Evolutionary conservation across 495 filamentous ascomycete genomes (phyloP).

Genomic region (Aspergillus nidulans): DNA sequence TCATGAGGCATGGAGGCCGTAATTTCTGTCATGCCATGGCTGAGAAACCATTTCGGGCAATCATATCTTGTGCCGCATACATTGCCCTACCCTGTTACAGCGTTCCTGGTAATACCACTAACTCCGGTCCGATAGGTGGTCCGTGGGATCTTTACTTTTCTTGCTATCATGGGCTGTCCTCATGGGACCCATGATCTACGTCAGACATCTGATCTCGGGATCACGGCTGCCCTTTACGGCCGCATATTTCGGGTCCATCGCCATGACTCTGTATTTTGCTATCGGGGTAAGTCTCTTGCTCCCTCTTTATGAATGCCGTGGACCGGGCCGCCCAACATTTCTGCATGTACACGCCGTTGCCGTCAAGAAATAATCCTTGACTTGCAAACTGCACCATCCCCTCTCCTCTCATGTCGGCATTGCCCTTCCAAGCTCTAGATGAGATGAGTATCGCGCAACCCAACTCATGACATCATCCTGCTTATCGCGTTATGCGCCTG

Average conservation of each 20-base stretch:
- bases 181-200: conserved; percentile 81
- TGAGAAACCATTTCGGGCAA: conserved; percentile 7
- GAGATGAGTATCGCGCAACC: not conserved
- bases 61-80: conserved; percentile 11
- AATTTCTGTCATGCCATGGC: conserved; percentile 17
- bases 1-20: conserved; percentile 12
- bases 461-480: conserved; percentile 8
- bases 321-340: not conserved
- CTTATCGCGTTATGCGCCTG: not conserved
- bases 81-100: conserved; percentile 1
- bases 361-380: conserved; percentile 1
- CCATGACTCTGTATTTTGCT: conserved; percentile 84
- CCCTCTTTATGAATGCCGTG: not conserved
- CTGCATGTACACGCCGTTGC: conserved; percentile 3
- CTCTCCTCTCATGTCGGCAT: not conserved
- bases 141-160: conserved; percentile 85
- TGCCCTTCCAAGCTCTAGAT: not conserved
- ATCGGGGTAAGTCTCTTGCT: conserved; percentile 66
- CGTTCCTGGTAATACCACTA: conserved; percentile 4
- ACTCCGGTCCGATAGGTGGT: conserved; percentile 64
- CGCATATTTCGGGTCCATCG: conserved; percentile 94
- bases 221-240: conserved; percentile 89
- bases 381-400: conserved; percentile 1
- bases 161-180: conserved; percentile 89
- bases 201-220: conserved; percentile 78